These are phyloP conservation scores for Stipa capillata DNA, from an alignment of 176 grass and related monocot species.

Conservation along the genomic window DNA sequence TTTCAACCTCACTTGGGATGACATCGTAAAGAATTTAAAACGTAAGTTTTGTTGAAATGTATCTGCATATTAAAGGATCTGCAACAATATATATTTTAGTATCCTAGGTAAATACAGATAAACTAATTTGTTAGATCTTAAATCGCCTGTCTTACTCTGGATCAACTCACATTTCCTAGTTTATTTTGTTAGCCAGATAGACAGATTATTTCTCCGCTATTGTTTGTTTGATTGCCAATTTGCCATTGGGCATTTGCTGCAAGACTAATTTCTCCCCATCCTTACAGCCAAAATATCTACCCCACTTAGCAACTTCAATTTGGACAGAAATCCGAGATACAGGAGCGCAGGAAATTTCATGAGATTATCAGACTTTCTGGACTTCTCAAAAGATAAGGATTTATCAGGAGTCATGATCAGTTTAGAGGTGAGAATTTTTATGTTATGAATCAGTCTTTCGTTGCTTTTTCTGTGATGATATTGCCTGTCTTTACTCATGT, in stretches of 20 bases:
- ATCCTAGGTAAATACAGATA: background rate
- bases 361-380: conserved; percentile 79
- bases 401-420: conserved; percentile 74
- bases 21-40: conserved; percentile 51
- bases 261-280: conserved; percentile 15
- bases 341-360: conserved; percentile 65
- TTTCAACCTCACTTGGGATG: conserved; percentile 92
- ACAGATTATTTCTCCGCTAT: background rate
- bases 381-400: conserved; percentile 65
- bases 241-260: background rate
- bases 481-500: background rate
- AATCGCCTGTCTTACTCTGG: background rate
- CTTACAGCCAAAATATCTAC: conserved; percentile 64
- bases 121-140: background rate
- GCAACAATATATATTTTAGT: background rate
- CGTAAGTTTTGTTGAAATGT: conserved; percentile 55
- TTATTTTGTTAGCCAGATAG: conserved; percentile 3
- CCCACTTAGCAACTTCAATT: background rate
- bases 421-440: conserved; percentile 62
- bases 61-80: background rate
- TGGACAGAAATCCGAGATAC: conserved; percentile 77
- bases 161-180: background rate
- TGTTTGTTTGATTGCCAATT: background rate
- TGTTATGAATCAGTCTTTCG: background rate
- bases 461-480: background rate